These are phyloP conservation scores for Fonsecaea monophora DNA, from an alignment of 2,329 filamentous ascomycete species.

Conservation along the genomic window DNA sequence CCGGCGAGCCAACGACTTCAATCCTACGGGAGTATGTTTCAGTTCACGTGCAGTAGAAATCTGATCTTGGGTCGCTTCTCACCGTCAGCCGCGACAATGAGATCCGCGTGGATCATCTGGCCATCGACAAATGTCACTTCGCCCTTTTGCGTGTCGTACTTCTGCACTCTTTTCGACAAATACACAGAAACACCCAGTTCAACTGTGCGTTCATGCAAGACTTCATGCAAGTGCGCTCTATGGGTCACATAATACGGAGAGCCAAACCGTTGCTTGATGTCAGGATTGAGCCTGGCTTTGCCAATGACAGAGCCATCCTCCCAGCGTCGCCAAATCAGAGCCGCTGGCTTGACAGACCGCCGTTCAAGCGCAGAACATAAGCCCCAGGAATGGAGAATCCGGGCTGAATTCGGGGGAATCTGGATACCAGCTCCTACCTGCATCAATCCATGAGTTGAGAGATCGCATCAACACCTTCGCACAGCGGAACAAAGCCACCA, in stretches of 20 bases:
- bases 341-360: constrained; percentile 5
- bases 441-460: background rate
- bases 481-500: background rate
- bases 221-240: constrained; percentile 20
- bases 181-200: constrained; percentile 21
- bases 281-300: constrained; percentile 12
- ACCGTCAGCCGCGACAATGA: constrained; percentile 39
- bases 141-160: constrained; percentile 10
- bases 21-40: background rate
- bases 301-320: constrained; percentile 16
- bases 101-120: constrained; percentile 30
- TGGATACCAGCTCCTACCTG: constrained; percentile 43
- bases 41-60: background rate
- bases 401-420: constrained; percentile 41
- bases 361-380: constrained; percentile 26
- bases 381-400: constrained; percentile 39
- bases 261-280: constrained; percentile 3
- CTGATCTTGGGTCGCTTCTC: background rate
- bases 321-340: constrained; percentile 13
- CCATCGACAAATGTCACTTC: constrained; percentile 33
- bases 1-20: constrained; percentile 1
- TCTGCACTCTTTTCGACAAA: constrained; percentile 6
- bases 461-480: background rate
- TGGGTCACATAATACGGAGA: constrained; percentile 25
- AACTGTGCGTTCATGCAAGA: constrained; percentile 13